A percentile compares a stretch with the other conserved stretches of the same genome.
phyloP scores from a whole-genome alignment of 495 filamentous ascomycete species.

The Amorphotheca resinae region DNA sequence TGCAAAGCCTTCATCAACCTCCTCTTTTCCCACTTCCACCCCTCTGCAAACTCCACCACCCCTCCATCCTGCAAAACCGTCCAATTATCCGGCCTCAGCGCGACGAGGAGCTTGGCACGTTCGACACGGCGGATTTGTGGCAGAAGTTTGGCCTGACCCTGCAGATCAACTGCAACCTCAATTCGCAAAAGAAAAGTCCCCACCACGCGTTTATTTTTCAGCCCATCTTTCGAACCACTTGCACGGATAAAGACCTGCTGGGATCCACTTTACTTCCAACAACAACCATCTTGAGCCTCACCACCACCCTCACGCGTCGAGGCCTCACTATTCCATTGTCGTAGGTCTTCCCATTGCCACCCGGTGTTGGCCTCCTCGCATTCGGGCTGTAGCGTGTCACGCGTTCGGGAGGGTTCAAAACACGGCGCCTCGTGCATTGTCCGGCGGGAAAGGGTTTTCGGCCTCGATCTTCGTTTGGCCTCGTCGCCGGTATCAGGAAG shows the following conservation, averaged over 20 bases:
- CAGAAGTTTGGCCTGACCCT: neutral
- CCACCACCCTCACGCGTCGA: neutral
- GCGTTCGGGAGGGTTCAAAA: no score
- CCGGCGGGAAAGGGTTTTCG: no score
- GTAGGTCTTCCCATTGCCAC: neutral
- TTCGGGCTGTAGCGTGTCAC: no score
- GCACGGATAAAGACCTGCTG: constrained; percentile 18
- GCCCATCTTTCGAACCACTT: constrained; percentile 7
- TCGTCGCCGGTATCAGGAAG: no score
- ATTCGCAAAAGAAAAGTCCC: constrained; percentile 12
- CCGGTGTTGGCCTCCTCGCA: no score
- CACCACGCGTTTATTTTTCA: constrained; percentile 18
- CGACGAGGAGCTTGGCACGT: no score
- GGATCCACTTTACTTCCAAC: constrained; percentile 18
- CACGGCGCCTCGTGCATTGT: no score
- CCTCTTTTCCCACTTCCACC: no score
- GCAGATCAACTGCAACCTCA: constrained; percentile 8
- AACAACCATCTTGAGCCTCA: constrained; percentile 18
- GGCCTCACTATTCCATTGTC: neutral
- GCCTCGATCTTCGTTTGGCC: no score
- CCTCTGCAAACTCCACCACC: neutral
- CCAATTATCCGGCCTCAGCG: no score
- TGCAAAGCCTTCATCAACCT: neutral
- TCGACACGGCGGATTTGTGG: no score
- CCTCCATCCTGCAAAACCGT: no score